Base-by-base conservation (phyloP, 805 yeast species). In the Teunomyces tritomae region DNA sequence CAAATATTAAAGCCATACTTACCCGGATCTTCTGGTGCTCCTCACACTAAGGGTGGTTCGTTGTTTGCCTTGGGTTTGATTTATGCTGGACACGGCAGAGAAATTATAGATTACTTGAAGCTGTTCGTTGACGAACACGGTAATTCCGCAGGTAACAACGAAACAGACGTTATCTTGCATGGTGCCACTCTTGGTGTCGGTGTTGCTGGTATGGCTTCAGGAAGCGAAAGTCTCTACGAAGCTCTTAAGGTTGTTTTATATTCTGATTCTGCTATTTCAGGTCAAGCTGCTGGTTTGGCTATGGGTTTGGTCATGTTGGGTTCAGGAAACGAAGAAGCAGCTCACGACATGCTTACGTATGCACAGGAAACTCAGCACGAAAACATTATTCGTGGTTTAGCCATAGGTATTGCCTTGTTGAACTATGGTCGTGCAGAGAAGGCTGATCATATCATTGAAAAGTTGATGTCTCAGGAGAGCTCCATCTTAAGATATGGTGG, bases 261-360 rank as follows among this genome's bases (percentile, higher is more conserved):
- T 64, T 80, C 91, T 8, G 99, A 94, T 63, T 85, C 94, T 28
- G 98, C 97, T 2, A 79, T 89, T 35, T 88, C 97, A 5, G 96
- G 97, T 53, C 96, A 91, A 64, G 96, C 97, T 39, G 96, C 98
- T 27, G 97, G 96, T 39, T 75, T 92, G 55, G 89, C 94, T 30
- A 90, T 94, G 94, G 99, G 99, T 52, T 78, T 94, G 55, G 89
- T 89, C 10, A 89, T 89, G 96, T 78, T 92, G 50, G 99, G 99
- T 20, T 84, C 96, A 4, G 95, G 94, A 48, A 74, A 84, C 54
- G 80, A 80, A 54, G 70, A 72, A 34, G 89, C 88, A 7, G 68
- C 76, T 39, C 76, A 78, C 48, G 97, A 90, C 62, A 87, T 94
- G 96, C 72, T 88, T 46, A 79, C 87, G 2, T 92, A 90, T 67